These are phyloP conservation scores for Pseudogymnoascus verrucosus DNA, from an alignment of 2,329 filamentous ascomycete genomes.

Conservation along the genomic window DNA sequence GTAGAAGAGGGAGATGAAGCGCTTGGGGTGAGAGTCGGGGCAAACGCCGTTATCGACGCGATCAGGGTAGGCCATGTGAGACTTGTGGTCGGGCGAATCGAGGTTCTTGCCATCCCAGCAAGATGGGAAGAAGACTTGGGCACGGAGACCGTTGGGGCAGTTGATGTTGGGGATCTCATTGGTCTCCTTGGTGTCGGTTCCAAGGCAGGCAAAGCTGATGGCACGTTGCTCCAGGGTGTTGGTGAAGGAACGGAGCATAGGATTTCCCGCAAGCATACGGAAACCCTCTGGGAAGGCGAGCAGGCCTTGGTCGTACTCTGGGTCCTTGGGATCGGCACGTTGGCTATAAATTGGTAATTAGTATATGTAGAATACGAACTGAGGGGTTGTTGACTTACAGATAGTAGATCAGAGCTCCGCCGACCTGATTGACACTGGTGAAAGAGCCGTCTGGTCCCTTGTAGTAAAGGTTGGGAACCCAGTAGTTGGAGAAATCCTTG, in stretches of 20 bases:
- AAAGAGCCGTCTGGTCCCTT: slow-evolving; percentile 49
- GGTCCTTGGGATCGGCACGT: slow-evolving; percentile 33
- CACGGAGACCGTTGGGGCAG: slow-evolving; percentile 44
- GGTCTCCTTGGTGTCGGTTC: slow-evolving; percentile 37
- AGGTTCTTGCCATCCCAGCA: slow-evolving; percentile 56
- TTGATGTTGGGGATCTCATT: slow-evolving; percentile 46
- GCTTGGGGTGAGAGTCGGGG: slow-evolving; percentile 42
- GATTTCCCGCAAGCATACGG: slow-evolving; percentile 57
- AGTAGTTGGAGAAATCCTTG: slow-evolving; percentile 59
- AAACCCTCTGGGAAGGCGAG: slow-evolving; percentile 54
- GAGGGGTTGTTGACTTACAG: slow-evolving; percentile 28
- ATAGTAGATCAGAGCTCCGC: slow-evolving; percentile 51
- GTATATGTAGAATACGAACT: not conserved
- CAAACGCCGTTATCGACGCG: slow-evolving; percentile 40
- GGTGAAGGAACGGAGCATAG: slow-evolving; percentile 41
- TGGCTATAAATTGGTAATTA: slow-evolving; percentile 25
- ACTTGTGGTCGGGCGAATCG: slow-evolving; percentile 47
- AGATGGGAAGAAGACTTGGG: slow-evolving; percentile 49
- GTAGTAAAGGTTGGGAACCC: slow-evolving; percentile 54
- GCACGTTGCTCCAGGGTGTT: slow-evolving; percentile 39
- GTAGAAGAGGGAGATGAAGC: slow-evolving; percentile 51
- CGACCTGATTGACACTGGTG: slow-evolving; percentile 34
- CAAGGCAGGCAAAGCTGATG: slow-evolving; percentile 49
- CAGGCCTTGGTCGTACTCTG: slow-evolving; percentile 38
- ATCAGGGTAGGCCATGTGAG: slow-evolving; percentile 46